Evolutionary conservation across 116 monocot genomes (phyloP).

Genomic region (Dioscorea cayenensis): DNA sequence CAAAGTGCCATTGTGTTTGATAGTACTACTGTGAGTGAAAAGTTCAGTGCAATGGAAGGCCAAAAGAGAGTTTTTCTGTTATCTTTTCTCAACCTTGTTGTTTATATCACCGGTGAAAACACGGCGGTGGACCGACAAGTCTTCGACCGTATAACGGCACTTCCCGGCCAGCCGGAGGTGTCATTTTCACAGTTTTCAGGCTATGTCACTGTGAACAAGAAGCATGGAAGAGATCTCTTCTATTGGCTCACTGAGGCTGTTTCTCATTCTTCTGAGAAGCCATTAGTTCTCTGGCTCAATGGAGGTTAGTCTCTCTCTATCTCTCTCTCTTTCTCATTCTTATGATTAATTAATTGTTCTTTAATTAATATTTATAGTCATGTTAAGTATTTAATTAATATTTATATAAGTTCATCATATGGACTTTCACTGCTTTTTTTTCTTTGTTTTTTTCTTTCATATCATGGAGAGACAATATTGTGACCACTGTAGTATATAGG

Average conservation of each 20-base stretch:
- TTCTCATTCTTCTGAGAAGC: slow-evolving; percentile 42
- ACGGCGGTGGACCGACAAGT: slow-evolving; percentile 6
- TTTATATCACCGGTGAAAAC: neutral
- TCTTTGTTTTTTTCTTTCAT: too few relatives aligned
- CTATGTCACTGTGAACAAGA: slow-evolving; percentile 72
- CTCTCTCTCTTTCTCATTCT: too few relatives aligned
- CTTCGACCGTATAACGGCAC: slow-evolving; percentile 38
- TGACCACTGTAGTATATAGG: too few relatives aligned
- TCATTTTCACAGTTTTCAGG: slow-evolving; percentile 77
- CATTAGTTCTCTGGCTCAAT: slow-evolving; percentile 95
- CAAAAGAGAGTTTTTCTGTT: neutral
- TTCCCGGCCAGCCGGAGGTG: slow-evolving; percentile 82
- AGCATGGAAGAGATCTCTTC: slow-evolving; percentile 77
- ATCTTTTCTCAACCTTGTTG: slow-evolving; percentile 1
- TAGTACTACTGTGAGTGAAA: too few relatives aligned
- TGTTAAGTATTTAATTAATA: too few relatives aligned
- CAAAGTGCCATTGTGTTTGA: too few relatives aligned
- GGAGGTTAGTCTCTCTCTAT: slow-evolving; percentile 57
- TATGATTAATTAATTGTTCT: too few relatives aligned
- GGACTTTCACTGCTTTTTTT: too few relatives aligned
- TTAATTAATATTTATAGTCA: too few relatives aligned
- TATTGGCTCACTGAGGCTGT: slow-evolving; percentile 90
- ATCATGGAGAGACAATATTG: too few relatives aligned
- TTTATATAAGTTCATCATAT: too few relatives aligned
- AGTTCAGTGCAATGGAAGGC: too few relatives aligned